Evolutionary conservation across 2,329 filamentous ascomycete species (phyloP), one percentile per base, ranked within the genome.

Genomic region (Venturia effusa): DNA sequence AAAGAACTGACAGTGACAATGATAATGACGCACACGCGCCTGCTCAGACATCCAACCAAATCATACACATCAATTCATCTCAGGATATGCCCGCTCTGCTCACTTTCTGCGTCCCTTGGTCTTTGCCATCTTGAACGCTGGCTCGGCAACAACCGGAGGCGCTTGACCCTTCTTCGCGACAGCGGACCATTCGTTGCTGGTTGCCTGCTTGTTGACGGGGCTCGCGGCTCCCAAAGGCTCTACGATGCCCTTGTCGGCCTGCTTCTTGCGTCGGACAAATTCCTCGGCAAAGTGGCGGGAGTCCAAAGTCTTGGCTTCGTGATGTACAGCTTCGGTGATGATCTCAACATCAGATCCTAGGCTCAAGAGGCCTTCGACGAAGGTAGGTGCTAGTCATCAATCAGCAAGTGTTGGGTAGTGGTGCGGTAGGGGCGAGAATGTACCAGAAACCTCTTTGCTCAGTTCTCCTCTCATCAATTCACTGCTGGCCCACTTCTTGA

Each of bases 241-340:
- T 22, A 96, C 81, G 48, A 97, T 84, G 45, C 94, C 94, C 79
- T 92, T 94, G 69, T 97, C 93, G 0, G 94, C 93, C 1, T 95
- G 84, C 81, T 89, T 95, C 78, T 92, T 93, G 70, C 93, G 92
- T 40, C 92, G 89, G 65, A 97, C 84, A 72, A 94, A 99, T 74
- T 99, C 94, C 66, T 96, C 90, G 0, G 91, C 92, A 72, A 97
- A 97, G 71, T 95, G 91, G 61, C 89, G 88, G 0, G 90, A 92
- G 71, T 99, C 92, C 76, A 99, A 90, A 0, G 92, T 95, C 70
- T 88, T 88, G 1, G 90, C 95, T 73, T 86, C 88, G 65, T 85
- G 85, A 75, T 97, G 96, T 27, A 97, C 88, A 10, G 89, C 89
- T 72, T 97, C 94, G 15, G 90, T 89, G 69, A 99, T 92, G 69